Percentiles rank a stretch among this genome's conserved stretches.
phyloP scores from a whole-genome alignment of 148 eudicot genomes.

The Camellia sinensis region DNA sequence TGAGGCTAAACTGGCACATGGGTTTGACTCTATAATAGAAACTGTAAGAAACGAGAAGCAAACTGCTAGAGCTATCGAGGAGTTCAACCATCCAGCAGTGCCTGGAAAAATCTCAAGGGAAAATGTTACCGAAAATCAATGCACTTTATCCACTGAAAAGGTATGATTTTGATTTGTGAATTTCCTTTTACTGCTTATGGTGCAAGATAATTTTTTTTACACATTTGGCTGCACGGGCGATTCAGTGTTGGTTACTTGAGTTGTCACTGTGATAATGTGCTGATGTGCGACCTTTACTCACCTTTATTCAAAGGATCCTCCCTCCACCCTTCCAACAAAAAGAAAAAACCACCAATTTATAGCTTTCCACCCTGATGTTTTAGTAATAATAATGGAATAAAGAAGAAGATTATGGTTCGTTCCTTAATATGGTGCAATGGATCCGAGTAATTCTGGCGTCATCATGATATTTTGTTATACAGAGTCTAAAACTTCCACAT shows the following conservation, averaged over 20 bases:
- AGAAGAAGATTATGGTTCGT: neutral
- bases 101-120: conserved; percentile 19
- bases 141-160: conserved; percentile 26
- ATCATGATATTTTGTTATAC: neutral
- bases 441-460: neutral
- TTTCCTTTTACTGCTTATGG: neutral
- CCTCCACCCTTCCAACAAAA: neutral
- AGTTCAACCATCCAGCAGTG: conserved; percentile 21
- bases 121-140: conserved; percentile 26
- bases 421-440: neutral
- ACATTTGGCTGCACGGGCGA: neutral
- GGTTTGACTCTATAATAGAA: conserved; percentile 11
- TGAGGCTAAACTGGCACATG: conserved; percentile 12
- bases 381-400: neutral
- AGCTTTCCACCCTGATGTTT: conserved; percentile 10
- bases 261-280: neutral
- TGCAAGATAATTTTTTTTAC: neutral
- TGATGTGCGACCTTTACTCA: conserved; percentile 2
- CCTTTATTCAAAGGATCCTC: neutral
- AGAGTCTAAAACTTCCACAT: too few species aligned
- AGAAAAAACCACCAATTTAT: neutral
- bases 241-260: conserved; percentile 13
- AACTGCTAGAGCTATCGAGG: neutral
- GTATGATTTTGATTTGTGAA: conserved; percentile 25
- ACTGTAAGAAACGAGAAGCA: conserved; percentile 19